phyloP scores from a whole-genome alignment of 192 early-diverging fungal genomes.

The Pilobolus umbonatus region DNA sequence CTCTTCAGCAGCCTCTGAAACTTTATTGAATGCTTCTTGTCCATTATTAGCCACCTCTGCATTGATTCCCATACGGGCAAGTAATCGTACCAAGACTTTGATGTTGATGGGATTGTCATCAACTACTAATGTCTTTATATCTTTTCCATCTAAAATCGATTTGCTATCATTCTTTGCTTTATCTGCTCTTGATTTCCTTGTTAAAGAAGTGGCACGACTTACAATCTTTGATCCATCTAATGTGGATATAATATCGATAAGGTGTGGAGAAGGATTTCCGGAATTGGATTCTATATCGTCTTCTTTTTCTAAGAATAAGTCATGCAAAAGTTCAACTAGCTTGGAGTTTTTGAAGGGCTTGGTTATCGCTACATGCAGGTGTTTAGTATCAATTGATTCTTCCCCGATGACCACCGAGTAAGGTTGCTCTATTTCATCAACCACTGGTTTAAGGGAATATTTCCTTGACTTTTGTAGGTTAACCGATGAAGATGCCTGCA shows the following conservation, averaged over 20 bases:
- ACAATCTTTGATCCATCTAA: too few species aligned
- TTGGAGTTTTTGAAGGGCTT: constrained; percentile 25
- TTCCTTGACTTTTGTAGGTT: too few species aligned
- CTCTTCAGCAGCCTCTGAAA: constrained; percentile 8
- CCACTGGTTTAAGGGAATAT: background rate
- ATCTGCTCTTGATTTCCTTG: too few species aligned
- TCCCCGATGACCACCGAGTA: background rate
- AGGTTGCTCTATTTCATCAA: background rate
- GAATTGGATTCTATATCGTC: background rate
- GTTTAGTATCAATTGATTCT: background rate
- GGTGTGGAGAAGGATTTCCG: too few species aligned
- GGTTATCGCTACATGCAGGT: background rate
- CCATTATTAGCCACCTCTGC: constrained; percentile 27
- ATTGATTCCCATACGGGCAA: constrained; percentile 29
- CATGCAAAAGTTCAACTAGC: constrained; percentile 5
- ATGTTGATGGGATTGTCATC: constrained; percentile 76
- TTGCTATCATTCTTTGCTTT: too few species aligned
- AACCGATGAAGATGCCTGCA: background rate
- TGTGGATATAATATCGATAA: background rate
- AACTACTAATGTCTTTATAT: constrained; percentile 42
- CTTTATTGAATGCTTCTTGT: constrained; percentile 18
- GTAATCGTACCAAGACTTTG: constrained; percentile 54
- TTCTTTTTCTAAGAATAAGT: background rate
- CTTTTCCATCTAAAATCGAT: too few species aligned
- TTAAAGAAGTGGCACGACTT: too few species aligned